Evolutionary conservation across 805 yeast genomes (phyloP), one percentile per base, ranked within the genome.

Genomic region (Kluyveromyces lactis): DNA sequence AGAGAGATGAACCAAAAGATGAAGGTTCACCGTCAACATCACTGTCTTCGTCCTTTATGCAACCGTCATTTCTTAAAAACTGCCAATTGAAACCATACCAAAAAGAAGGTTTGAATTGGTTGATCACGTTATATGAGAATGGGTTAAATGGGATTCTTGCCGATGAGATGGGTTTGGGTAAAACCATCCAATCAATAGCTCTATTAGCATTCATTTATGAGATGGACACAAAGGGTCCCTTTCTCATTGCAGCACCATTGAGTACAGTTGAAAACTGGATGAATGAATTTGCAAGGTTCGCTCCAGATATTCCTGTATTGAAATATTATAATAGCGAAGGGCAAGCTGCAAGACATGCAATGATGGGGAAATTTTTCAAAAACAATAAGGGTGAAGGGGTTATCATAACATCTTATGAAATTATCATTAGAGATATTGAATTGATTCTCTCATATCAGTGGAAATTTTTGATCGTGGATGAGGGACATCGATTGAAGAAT

Each of bases 131-230:
- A 18, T 92, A 83, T 57, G 95, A 89, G 55, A 92, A 90, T 60
- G 98, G 97, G 0, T 67, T 90, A 21, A 90, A 90, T 58, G 98
- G 97, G 2, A 89, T 92, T 26, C 64, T 92, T 16, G 97, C 97
- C 0, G 97, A 92, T 63, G 97, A 90, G 59, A 90, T 90, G 98
- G 97, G 97, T 0, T 66, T 90, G 18, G 98, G 98, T 1, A 90
- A 90, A 56, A 92, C 98, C 0, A 60, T 90, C 6, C 95, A 92
- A 58, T 81, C 92, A 31, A 86, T 90, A 40, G 73, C 95, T 0
- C 69, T 90, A 43, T 51, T 87, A 3, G 75, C 86, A 4, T 85
- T 81, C 52, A 64, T 89, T 27, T 72, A 81, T 33, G 95, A 86
- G 48, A 78, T 85, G 57, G 87, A 84, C 3, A 75, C 86, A 1